Conservation (phyloP, 495 filamentous ascomycete genomes). For the Symbiotaphrina buchneri region DNA sequence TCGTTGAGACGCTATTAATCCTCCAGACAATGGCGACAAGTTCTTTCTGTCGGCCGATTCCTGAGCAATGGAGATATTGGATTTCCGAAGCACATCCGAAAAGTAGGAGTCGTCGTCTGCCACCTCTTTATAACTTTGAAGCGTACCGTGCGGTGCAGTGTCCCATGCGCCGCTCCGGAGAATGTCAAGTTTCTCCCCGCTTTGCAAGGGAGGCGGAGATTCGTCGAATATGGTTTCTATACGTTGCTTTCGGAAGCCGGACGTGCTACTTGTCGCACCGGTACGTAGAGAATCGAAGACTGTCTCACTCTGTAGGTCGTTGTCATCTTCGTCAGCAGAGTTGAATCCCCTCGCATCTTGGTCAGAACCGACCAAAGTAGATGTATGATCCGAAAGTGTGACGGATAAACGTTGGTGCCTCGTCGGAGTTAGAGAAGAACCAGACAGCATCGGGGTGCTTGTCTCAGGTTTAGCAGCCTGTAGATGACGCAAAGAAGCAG, state of each 20-base stretch:
- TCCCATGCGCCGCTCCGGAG: no score
- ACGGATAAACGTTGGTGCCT: slow-evolving; percentile 9
- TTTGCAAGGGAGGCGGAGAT: slow-evolving; percentile 30
- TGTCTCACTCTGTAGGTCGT: slow-evolving; percentile 70
- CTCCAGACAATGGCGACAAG: slow-evolving; percentile 1
- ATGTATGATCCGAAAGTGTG: slow-evolving; percentile 46
- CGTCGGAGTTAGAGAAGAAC: no score
- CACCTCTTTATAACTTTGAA: slow-evolving; percentile 25
- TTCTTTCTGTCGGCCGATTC: background rate
- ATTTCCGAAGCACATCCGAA: no score
- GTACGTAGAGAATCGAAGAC: slow-evolving; percentile 78
- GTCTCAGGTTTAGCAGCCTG: no score
- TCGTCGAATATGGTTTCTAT: slow-evolving; percentile 81
- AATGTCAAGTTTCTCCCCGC: slow-evolving; percentile 31
- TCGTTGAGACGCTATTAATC: no score
- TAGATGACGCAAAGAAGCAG: no score
- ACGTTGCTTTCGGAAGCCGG: slow-evolving; percentile 27
- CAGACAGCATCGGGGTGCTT: no score
- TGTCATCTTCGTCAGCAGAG: slow-evolving; percentile 68
- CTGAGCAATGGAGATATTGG: slow-evolving; percentile 22
- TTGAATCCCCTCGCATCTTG: slow-evolving; percentile 48
- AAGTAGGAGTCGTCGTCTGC: slow-evolving; percentile 49
- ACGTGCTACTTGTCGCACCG: slow-evolving; percentile 19
- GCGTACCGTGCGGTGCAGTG: slow-evolving; percentile 20
- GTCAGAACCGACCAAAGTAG: slow-evolving; percentile 69